These are phyloP conservation scores for Orbilia quercus DNA, from an alignment of 2,329 filamentous ascomycete genomes.

Conservation along the genomic window DNA sequence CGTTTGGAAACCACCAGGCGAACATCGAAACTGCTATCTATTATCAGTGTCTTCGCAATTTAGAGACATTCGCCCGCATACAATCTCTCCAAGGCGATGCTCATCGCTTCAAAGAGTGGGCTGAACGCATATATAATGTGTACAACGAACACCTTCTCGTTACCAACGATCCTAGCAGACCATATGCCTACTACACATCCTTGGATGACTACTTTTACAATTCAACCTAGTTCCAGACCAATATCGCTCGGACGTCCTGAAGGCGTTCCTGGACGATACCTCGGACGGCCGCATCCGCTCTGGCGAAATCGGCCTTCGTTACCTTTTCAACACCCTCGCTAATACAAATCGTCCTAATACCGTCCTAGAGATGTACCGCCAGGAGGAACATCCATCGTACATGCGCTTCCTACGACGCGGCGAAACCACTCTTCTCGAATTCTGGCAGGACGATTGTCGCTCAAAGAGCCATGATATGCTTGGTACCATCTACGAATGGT, in stretches of 20 bases:
- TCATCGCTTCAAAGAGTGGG: slow-evolving; percentile 59
- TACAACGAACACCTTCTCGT: slow-evolving; percentile 63
- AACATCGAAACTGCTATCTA: slow-evolving; percentile 66
- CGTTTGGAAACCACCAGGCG: slow-evolving; percentile 65
- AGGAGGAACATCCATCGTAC: slow-evolving; percentile 67
- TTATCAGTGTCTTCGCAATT: slow-evolving; percentile 63
- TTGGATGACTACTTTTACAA: slow-evolving; percentile 62
- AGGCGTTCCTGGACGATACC: slow-evolving; percentile 60
- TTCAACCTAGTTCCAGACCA: slow-evolving; percentile 61
- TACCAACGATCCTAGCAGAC: slow-evolving; percentile 60
- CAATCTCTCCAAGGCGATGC: slow-evolving; percentile 59
- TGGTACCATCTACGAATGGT: slow-evolving; percentile 67
- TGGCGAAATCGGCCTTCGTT: slow-evolving; percentile 65
- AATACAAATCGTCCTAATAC: slow-evolving; percentile 64
- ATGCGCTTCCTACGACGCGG: slow-evolving; percentile 66
- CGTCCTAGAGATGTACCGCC: slow-evolving; percentile 65
- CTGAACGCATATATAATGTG: slow-evolving; percentile 61
- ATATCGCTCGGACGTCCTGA: slow-evolving; percentile 60
- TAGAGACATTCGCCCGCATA: slow-evolving; percentile 63
- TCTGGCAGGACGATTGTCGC: slow-evolving; percentile 65
- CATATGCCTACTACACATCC: slow-evolving; percentile 64
- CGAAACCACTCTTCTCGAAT: slow-evolving; percentile 65
- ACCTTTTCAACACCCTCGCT: slow-evolving; percentile 64
- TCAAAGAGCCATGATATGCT: slow-evolving; percentile 67
- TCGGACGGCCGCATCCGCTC: slow-evolving; percentile 62